These are phyloP conservation scores for Termitomyces sp. DNA, from an alignment of 768 basidiomycete species.

Conservation along the genomic window DNA sequence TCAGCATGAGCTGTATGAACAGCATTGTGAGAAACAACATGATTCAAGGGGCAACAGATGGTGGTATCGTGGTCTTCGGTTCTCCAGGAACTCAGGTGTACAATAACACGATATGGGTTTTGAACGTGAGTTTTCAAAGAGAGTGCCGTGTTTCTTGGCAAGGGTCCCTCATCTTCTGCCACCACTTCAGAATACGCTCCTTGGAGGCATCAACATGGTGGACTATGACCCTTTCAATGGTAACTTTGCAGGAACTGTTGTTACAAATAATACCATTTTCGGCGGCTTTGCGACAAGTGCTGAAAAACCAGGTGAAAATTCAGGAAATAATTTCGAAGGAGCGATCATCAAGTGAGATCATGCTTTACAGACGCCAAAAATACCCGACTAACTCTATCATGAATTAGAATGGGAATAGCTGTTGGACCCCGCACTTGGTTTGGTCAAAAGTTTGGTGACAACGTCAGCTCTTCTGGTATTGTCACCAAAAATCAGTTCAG, in stretches of 20 bases:
- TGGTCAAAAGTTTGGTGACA: constrained; percentile 42
- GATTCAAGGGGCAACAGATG: constrained; percentile 70
- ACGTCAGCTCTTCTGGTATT: constrained; percentile 47
- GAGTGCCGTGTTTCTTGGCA: not conserved
- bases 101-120: constrained; percentile 73
- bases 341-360: constrained; percentile 64
- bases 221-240: constrained; percentile 66
- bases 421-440: constrained; percentile 79
- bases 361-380: not conserved
- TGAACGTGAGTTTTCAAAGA: constrained; percentile 39
- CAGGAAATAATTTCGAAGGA: constrained; percentile 52
- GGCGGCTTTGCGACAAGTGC: constrained; percentile 62
- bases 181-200: constrained; percentile 48
- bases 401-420: constrained; percentile 70
- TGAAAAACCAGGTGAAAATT: constrained; percentile 29
- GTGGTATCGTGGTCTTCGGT: constrained; percentile 81
- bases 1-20: constrained; percentile 66
- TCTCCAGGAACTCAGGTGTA: constrained; percentile 66
- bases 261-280: constrained; percentile 58
- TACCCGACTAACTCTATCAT: not conserved
- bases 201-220: constrained; percentile 78
- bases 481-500: constrained; percentile 53
- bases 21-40: constrained; percentile 61
- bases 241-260: constrained; percentile 56
- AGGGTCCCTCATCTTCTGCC: not conserved